Evolutionary conservation across 2,329 filamentous ascomycete genomes (phyloP).

Genomic region (Didymosphaeria variabile): DNA sequence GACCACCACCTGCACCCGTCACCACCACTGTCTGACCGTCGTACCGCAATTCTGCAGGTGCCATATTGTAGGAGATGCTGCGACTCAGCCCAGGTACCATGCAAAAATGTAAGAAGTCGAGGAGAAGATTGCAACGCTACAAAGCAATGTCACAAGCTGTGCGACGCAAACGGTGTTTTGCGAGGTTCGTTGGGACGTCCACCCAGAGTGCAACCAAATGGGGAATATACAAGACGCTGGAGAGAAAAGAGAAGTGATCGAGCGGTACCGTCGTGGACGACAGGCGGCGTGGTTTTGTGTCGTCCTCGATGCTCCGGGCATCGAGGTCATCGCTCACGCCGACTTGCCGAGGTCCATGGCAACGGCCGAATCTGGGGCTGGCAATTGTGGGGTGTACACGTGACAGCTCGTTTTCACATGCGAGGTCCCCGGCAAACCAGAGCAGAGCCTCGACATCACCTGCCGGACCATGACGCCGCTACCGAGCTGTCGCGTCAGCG

Average conservation of each 20-base stretch:
- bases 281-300: constrained; percentile 10
- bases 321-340: constrained; percentile 13
- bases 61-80: constrained; percentile 36
- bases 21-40: constrained; percentile 91
- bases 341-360: constrained; percentile 19
- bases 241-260: constrained; percentile 6
- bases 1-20: constrained; percentile 83
- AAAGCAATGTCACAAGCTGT: constrained; percentile 2
- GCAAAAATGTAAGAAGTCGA: background rate
- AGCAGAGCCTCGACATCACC: constrained; percentile 12
- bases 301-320: constrained; percentile 14
- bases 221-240: constrained; percentile 5
- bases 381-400: constrained; percentile 17
- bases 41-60: constrained; percentile 70
- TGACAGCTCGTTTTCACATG: constrained; percentile 22
- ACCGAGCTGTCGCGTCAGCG: constrained; percentile 4
- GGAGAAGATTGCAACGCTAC: constrained; percentile 1
- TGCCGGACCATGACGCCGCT: constrained; percentile 3
- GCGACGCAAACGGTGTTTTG: constrained; percentile 3
- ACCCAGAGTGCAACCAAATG: background rate
- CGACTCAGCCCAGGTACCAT: constrained; percentile 1
- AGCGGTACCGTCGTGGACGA: background rate
- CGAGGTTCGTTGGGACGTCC: background rate
- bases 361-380: constrained; percentile 8
- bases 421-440: constrained; percentile 10